Evolutionary conservation across 2,329 filamentous ascomycete genomes (phyloP).

Genomic region (Polytolypa hystricis): DNA sequence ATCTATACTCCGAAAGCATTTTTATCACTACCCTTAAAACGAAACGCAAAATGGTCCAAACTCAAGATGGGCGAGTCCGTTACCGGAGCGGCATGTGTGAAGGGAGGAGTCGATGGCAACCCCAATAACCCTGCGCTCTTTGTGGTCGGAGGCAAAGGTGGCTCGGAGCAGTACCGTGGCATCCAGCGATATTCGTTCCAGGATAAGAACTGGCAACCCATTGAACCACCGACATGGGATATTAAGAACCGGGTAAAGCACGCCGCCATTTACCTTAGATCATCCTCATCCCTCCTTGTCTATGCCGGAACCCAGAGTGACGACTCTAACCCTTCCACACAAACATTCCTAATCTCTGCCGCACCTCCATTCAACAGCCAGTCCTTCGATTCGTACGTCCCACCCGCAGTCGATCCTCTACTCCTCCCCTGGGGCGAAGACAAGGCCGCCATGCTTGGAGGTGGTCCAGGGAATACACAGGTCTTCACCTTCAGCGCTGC

Average conservation of each 20-base stretch:
- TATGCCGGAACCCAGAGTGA: conserved; percentile 66
- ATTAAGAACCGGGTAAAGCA: conserved; percentile 64
- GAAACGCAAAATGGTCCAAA: conserved; percentile 61
- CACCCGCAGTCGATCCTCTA: conserved; percentile 56
- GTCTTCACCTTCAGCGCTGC: conserved; percentile 61
- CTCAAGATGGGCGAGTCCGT: conserved; percentile 58
- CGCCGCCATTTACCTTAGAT: conserved; percentile 61
- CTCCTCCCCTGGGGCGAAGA: conserved; percentile 63
- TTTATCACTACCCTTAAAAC: conserved; percentile 56
- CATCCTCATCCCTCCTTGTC: conserved; percentile 60
- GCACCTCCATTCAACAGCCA: conserved; percentile 52
- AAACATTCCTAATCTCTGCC: conserved; percentile 65
- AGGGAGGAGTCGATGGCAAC: conserved; percentile 49
- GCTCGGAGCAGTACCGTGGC: conserved; percentile 52
- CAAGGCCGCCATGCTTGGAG: conserved; percentile 64
- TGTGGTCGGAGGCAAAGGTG: conserved; percentile 64
- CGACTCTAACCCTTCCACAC: conserved; percentile 47
- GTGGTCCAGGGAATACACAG: conserved; percentile 51
- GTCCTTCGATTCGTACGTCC: conserved; percentile 46
- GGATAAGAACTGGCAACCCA: conserved; percentile 47
- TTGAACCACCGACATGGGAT: conserved; percentile 40
- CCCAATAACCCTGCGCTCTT: conserved; percentile 55
- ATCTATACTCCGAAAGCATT: conserved; percentile 67
- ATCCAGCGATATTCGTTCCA: conserved; percentile 58
- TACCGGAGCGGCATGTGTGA: conserved; percentile 66